Evolutionary conservation across 73 alveolate genomes (phyloP).

Genomic region (Paramecium biaurelia): DNA sequence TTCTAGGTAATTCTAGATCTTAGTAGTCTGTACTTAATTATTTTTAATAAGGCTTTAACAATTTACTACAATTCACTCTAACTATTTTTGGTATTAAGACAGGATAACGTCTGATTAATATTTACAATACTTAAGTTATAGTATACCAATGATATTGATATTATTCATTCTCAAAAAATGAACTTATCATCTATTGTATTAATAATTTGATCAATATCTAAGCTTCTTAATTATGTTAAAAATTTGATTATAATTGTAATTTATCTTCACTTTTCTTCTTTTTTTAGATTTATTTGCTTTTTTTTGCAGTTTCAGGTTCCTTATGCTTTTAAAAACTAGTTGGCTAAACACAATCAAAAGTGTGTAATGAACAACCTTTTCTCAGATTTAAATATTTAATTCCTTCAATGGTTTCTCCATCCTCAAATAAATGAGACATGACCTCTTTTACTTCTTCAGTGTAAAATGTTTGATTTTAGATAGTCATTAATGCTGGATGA

Average conservation of each 20-base stretch:
- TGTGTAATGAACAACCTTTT: neutral
- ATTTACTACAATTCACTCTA: slow-evolving; percentile 9
- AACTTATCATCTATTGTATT: neutral
- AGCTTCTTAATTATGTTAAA: neutral
- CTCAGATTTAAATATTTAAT: neutral
- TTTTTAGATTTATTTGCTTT: neutral
- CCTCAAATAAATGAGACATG: neutral
- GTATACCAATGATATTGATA: slow-evolving; percentile 42
- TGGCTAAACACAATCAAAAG: neutral
- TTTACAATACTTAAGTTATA: neutral
- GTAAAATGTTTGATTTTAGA: neutral
- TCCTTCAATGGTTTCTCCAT: neutral
- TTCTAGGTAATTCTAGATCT: neutral
- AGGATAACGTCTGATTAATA: neutral
- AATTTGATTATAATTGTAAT: neutral
- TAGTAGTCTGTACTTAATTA: neutral
- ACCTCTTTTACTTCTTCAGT: neutral
- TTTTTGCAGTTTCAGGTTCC: slow-evolving; percentile 1
- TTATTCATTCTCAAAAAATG: neutral
- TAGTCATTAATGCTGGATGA: neutral
- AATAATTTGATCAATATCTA: neutral
- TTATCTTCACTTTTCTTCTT: slow-evolving; percentile 29
- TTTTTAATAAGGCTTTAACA: neutral
- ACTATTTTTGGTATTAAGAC: neutral
- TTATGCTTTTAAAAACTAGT: neutral